Evolutionary conservation across 192 early-diverging fungal species (phyloP).

Genomic region (Rhizoclosmatium sp.): DNA sequence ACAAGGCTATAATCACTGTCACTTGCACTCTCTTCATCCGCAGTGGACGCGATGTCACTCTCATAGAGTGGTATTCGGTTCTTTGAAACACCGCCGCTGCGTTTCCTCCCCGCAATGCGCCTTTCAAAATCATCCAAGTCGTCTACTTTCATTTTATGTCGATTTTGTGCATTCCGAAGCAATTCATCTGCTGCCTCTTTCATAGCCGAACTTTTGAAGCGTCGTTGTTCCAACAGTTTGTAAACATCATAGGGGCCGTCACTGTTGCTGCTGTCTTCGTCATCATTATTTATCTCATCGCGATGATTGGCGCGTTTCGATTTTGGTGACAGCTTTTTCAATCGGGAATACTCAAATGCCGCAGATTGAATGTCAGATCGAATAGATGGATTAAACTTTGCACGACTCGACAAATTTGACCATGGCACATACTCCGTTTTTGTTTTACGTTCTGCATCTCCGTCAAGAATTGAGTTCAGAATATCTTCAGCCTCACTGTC

Average conservation of each 20-base stretch:
- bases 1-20: constrained; percentile 31
- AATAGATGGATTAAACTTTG: neutral
- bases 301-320: neutral
- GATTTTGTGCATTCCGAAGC: neutral
- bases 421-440: neutral
- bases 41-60: neutral
- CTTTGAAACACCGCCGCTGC: neutral
- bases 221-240: neutral
- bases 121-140: neutral
- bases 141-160: neutral
- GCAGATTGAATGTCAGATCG: neutral
- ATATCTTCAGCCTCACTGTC: neutral
- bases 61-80: neutral
- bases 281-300: constrained; percentile 3
- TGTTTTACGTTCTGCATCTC: neutral
- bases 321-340: neutral
- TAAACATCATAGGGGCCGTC: constrained; percentile 2
- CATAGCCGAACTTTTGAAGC: constrained; percentile 9
- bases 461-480: neutral
- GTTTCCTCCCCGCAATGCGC: neutral
- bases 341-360: neutral
- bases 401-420: neutral
- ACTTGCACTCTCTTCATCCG: neutral
- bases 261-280: constrained; percentile 5
- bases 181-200: constrained; percentile 12